A percentile compares a stretch with the other conserved stretches of the same genome.
phyloP scores from a whole-genome alignment of 2,329 filamentous ascomycete species.

The Colletotrichum sp. region DNA sequence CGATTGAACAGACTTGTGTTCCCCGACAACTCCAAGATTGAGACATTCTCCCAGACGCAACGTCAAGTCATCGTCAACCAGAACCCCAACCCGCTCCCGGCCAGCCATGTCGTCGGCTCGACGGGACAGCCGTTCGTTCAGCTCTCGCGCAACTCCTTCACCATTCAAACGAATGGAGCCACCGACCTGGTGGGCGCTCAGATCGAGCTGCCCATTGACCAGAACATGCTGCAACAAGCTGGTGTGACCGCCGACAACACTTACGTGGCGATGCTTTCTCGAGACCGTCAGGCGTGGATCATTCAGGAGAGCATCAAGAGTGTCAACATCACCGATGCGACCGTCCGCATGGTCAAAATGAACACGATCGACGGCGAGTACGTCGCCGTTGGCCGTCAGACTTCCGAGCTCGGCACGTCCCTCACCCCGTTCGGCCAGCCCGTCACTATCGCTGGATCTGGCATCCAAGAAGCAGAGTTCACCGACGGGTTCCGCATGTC shows the following conservation, averaged over 20 bases:
- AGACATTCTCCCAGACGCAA: constrained; percentile 26
- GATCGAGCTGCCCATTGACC: constrained; percentile 25
- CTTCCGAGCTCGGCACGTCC: constrained; percentile 21
- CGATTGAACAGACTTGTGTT: constrained; percentile 22
- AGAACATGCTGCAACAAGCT: constrained; percentile 18
- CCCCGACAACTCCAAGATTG: constrained; percentile 25
- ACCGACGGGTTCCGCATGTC: constrained; percentile 26
- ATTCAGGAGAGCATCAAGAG: constrained; percentile 23
- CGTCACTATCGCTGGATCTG: constrained; percentile 22
- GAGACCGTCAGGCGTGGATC: constrained; percentile 25
- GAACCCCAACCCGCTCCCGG: constrained; percentile 24
- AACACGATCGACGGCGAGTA: constrained; percentile 25
- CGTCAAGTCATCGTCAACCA: constrained; percentile 26
- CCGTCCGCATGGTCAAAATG: constrained; percentile 25
- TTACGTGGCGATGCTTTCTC: constrained; percentile 24
- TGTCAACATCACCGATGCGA: constrained; percentile 25
- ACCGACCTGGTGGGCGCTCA: constrained; percentile 24
- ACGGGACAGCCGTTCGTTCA: constrained; percentile 26
- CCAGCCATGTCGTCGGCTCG: constrained; percentile 25
- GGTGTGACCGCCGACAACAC: constrained; percentile 25
- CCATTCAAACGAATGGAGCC: constrained; percentile 25
- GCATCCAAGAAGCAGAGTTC: constrained; percentile 26
- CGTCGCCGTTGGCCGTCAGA: constrained; percentile 24
- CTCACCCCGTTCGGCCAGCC: constrained; percentile 24
- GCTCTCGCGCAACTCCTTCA: constrained; percentile 24